These are phyloP conservation scores for Gynandropsis gynandra DNA, from an alignment of 345 rosid species.

Conservation along the genomic window DNA sequence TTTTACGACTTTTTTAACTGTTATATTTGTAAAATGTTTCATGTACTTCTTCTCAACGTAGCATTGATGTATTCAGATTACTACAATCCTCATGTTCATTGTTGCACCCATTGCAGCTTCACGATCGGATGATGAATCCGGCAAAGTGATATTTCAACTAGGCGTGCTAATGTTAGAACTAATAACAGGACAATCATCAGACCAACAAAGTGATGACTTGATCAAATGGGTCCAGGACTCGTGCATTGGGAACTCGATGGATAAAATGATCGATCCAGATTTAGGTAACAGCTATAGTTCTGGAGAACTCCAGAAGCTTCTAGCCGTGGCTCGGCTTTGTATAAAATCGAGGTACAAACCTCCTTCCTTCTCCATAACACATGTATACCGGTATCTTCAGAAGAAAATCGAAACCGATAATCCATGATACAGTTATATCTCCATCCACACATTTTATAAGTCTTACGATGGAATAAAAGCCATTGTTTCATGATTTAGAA, in stretches of 20 bases:
- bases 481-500: too few species aligned
- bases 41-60: too few species aligned
- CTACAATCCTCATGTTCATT: too few species aligned
- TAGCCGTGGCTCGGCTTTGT: conserved; percentile 70
- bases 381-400: conserved; percentile 63
- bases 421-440: background rate
- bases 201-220: conserved; percentile 45
- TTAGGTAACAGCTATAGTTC: conserved; percentile 58
- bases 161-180: conserved; percentile 84
- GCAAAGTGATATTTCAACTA: conserved; percentile 64
- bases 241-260: conserved; percentile 49
- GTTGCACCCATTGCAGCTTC: conserved; percentile 19
- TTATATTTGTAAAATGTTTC: too few species aligned
- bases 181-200: conserved; percentile 84
- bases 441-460: too few species aligned
- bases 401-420: conserved; percentile 39
- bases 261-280: conserved; percentile 87
- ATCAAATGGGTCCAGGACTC: conserved; percentile 81
- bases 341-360: conserved; percentile 55
- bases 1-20: too few species aligned
- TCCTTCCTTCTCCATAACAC: conserved; percentile 45
- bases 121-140: conserved; percentile 36
- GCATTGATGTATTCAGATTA: too few species aligned
- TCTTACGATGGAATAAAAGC: background rate
- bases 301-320: conserved; percentile 58